These are phyloP conservation scores for Hortiboletus campestris DNA, from an alignment of 768 basidiomycete species.

Conservation along the genomic window DNA sequence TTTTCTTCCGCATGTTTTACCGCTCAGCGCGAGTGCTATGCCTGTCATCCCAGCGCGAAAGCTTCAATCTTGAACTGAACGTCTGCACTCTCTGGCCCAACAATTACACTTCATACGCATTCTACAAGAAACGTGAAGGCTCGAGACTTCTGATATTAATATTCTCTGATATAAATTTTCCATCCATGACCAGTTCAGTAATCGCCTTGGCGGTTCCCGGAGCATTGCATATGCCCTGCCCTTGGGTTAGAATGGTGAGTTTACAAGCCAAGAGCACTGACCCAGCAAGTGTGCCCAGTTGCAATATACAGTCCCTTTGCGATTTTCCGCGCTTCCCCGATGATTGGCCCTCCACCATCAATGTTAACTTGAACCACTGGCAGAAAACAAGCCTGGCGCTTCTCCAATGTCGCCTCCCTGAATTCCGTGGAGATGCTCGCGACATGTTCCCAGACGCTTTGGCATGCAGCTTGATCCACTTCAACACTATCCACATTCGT, in stretches of 20 bases:
- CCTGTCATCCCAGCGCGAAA: background rate
- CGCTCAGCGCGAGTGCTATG: background rate
- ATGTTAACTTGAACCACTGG: constrained; percentile 50
- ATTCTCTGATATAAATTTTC: constrained; percentile 56
- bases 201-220: constrained; percentile 80
- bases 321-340: constrained; percentile 58
- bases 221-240: constrained; percentile 74
- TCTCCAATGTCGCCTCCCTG: constrained; percentile 50
- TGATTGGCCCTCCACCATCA: constrained; percentile 58
- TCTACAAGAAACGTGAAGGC: constrained; percentile 38
- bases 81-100: background rate
- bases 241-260: constrained; percentile 3
- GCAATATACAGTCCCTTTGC: constrained; percentile 68
- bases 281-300: constrained; percentile 81
- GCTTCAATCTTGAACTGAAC: background rate
- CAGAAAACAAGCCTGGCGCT: constrained; percentile 73
- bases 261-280: constrained; percentile 33
- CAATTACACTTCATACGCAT: background rate
- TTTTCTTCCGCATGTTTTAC: no score
- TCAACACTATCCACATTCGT: constrained; percentile 67
- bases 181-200: constrained; percentile 68
- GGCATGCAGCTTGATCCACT: constrained; percentile 56
- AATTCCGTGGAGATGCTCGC: constrained; percentile 59
- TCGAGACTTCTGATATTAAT: constrained; percentile 50
- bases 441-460: constrained; percentile 54